Percentiles rank a stretch among this genome's conserved stretches.
These are phyloP conservation scores for Citrus medica DNA, from an alignment of 345 rosid genomes.

Conservation along the genomic window DNA sequence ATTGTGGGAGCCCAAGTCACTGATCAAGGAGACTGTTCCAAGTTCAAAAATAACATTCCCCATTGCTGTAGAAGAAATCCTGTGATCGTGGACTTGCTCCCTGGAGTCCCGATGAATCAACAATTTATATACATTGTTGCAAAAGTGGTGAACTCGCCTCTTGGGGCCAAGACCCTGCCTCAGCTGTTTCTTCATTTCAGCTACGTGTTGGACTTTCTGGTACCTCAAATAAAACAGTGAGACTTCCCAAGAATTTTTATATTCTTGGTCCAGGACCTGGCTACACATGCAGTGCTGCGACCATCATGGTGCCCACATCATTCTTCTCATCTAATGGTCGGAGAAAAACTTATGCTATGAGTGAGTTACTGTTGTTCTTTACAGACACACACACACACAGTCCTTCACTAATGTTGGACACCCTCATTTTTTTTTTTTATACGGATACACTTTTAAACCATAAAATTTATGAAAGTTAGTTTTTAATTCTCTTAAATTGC, in stretches of 20 bases:
- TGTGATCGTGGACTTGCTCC: conserved; percentile 61
- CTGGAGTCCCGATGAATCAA: conserved; percentile 72
- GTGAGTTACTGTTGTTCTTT: conserved; percentile 23
- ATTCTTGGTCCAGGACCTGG: conserved; percentile 71
- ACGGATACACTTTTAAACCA: rapidly evolving
- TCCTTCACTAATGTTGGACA: no score
- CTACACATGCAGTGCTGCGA: conserved; percentile 73
- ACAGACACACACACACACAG: no score
- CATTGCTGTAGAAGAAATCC: conserved; percentile 66
- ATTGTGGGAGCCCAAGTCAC: conserved; percentile 81
- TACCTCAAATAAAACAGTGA: conserved; percentile 71
- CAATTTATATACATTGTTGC: conserved; percentile 61
- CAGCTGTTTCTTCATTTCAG: conserved; percentile 64
- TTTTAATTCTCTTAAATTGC: no score
- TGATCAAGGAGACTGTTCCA: conserved; percentile 81
- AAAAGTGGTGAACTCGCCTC: conserved; percentile 59
- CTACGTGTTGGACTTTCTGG: conserved; percentile 65
- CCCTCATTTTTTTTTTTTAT: no score
- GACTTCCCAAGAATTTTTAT: conserved; percentile 67
- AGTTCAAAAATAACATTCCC: conserved; percentile 66
- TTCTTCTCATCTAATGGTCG: conserved; percentile 48
- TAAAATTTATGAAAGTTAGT: no score
- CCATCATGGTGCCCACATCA: conserved; percentile 62
- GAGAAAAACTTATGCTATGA: conserved; percentile 67
- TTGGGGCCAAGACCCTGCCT: conserved; percentile 71